Evolutionary conservation across 306 rosid species (phyloP).

Genomic region (Cicer yamashitae): DNA sequence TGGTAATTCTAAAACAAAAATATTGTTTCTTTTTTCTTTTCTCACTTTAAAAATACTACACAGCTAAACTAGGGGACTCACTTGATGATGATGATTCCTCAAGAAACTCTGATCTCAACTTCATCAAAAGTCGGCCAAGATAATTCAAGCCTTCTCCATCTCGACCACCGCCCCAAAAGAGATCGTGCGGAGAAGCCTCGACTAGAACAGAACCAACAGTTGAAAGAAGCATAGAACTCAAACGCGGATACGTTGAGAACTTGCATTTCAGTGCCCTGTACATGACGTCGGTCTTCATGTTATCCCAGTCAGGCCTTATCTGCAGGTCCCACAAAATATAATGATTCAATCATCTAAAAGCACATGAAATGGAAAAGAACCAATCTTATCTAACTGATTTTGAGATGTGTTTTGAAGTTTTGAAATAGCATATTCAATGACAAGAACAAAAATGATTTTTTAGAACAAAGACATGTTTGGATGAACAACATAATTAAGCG

Average conservation of each 20-base stretch:
- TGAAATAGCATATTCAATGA: neutral
- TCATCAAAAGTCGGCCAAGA: conserved; percentile 88
- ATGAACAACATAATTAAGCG: too few relatives aligned
- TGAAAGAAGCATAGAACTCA: conserved; percentile 80
- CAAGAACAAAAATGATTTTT: too few relatives aligned
- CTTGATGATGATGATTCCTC: conserved; percentile 57
- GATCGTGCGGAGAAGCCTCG: conserved; percentile 92
- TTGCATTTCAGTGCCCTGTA: conserved; percentile 83
- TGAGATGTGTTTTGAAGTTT: conserved; percentile 9
- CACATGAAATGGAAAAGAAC: neutral
- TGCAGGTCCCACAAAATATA: conserved; percentile 43
- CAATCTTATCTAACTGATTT: conserved; percentile 4
- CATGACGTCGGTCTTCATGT: conserved; percentile 80
- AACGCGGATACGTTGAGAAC: conserved; percentile 79
- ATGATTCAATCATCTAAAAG: conserved; percentile 26
- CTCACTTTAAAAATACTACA: conserved; percentile 34
- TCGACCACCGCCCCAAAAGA: conserved; percentile 96
- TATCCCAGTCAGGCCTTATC: conserved; percentile 88
- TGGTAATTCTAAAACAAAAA: conserved; percentile 25
- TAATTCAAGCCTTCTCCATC: conserved; percentile 92
- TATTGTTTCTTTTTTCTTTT: neutral
- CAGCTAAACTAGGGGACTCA: conserved; percentile 45
- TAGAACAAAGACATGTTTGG: too few relatives aligned
- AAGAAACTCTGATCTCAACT: conserved; percentile 83
- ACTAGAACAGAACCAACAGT: conserved; percentile 86